phyloP scores from a whole-genome alignment of 139 green algal genomes.

The Picochlorum sp. region DNA sequence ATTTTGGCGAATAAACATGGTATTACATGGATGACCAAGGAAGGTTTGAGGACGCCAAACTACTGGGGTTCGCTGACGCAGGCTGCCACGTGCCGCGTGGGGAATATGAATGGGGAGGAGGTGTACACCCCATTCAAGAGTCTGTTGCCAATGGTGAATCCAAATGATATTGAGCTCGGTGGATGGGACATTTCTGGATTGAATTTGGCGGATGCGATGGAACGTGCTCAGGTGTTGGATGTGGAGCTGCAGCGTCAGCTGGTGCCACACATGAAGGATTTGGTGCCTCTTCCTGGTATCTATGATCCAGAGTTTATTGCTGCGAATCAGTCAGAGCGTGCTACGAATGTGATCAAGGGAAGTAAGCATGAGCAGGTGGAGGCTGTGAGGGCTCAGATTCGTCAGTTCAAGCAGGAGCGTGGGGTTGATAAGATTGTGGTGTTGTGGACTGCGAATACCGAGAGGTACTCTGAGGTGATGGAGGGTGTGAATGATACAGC shows the following conservation, averaged over 20 bases:
- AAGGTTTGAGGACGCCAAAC: slow-evolving; percentile 92
- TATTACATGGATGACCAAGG: slow-evolving; percentile 98
- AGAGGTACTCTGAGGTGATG: slow-evolving; percentile 82
- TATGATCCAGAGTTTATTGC: slow-evolving; percentile 97
- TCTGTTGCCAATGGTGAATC: slow-evolving; percentile 88
- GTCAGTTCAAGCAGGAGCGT: slow-evolving; percentile 68
- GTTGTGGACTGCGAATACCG: slow-evolving; percentile 99
- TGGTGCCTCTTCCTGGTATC: slow-evolving; percentile 87
- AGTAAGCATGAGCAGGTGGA: slow-evolving; percentile 75
- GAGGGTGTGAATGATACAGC: slow-evolving; percentile 93
- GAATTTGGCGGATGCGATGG: slow-evolving; percentile 94
- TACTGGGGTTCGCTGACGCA: slow-evolving; percentile 96
- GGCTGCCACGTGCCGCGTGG: slow-evolving; percentile 85
- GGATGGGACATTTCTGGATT: slow-evolving; percentile 95
- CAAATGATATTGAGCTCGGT: slow-evolving; percentile 91
- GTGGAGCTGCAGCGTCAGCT: slow-evolving; percentile 96
- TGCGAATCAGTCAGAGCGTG: slow-evolving; percentile 86
- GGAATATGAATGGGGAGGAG: slow-evolving; percentile 92
- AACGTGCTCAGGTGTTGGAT: slow-evolving; percentile 85
- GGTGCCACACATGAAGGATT: slow-evolving; percentile 85
- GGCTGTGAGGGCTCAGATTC: slow-evolving; percentile 78
- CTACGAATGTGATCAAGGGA: slow-evolving; percentile 93
- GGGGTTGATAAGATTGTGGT: slow-evolving; percentile 76
- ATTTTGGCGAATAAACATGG: slow-evolving; percentile 95
- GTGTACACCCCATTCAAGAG: slow-evolving; percentile 85